Evolutionary conservation across 2,329 filamentous ascomycete species (phyloP), one percentile per base, ranked within the genome.

Genomic region (Ampelomyces quisqualis): DNA sequence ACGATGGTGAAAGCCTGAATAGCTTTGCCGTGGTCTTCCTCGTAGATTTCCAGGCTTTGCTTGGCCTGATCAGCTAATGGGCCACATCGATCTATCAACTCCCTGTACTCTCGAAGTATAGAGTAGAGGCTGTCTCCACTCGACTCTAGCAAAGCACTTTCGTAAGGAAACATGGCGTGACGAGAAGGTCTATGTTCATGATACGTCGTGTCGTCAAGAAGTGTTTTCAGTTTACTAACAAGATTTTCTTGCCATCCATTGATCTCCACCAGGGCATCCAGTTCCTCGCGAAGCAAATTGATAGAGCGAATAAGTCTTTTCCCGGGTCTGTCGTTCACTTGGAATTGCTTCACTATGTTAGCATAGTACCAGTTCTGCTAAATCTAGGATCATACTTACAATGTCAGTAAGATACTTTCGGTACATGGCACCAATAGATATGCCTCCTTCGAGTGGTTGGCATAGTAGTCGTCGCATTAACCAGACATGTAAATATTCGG

Each of bases 1-100:
- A 73, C 69, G 11, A 72, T 59, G 0, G 70, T 73, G 39, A 73
- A 73, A 8, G 72, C 64, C 11, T 73, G 54, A 31, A 73, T 73
- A 0, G 70, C 70, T 43, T 72, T 71, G 7, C 70, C 69, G 37
- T 73, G 58, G 32, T 64, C 60, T 46, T 67, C 62, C 39, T 65
- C 62, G 7, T 24, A 24, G 9, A 31, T 31, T 11, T 31, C 29
- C 13, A 60, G 46, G 22, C 52, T 60, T 35, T 66, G 62, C 29
- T 67, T 67, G 3, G 62, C 60, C 24, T 45, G 62, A 17, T 65
- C 60, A 3, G 61, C 55, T 0, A 67, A 44, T 1, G 62, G 62
- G 3, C 49, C 49, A 21, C 64, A 65, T 7, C 57, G 57, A 6
- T 38, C 35, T 2, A 60, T 50, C 1, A 60, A 36, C 8, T 65